These are phyloP conservation scores for Cryomyces minteri DNA, from an alignment of 495 filamentous ascomycete species.

Conservation along the genomic window DNA sequence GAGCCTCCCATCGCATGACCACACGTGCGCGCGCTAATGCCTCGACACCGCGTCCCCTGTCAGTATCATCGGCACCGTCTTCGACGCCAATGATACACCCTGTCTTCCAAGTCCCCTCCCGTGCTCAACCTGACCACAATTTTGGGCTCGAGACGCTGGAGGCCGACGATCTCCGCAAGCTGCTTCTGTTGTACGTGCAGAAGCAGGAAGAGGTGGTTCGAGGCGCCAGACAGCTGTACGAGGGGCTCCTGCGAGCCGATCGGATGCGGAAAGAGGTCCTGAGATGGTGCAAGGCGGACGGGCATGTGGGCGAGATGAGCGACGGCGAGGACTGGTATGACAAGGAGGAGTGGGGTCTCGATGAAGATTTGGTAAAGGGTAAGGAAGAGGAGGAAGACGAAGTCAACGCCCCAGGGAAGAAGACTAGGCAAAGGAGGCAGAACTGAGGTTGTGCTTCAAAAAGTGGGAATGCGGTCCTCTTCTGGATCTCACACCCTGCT, in stretches of 20 bases:
- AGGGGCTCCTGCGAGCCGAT: constrained; percentile 58
- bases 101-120: constrained; percentile 58
- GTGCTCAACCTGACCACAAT: constrained; percentile 54
- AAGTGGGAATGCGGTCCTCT: no score
- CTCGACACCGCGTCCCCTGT: constrained; percentile 4
- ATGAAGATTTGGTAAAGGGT: constrained; percentile 10
- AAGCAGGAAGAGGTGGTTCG: constrained; percentile 92
- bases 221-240: constrained; percentile 54
- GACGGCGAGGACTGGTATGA: constrained; percentile 18
- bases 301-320: constrained; percentile 35
- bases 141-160: constrained; percentile 62
- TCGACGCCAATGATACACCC: constrained; percentile 44
- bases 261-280: constrained; percentile 61
- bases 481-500: no score
- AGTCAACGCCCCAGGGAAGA: constrained; percentile 5
- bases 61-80: constrained; percentile 16
- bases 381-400: constrained; percentile 13
- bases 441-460: no score
- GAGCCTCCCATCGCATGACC: constrained; percentile 43
- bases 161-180: constrained; percentile 72
- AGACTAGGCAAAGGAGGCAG: constrained; percentile 4
- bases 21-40: constrained; percentile 48
- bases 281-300: constrained; percentile 80
- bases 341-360: constrained; percentile 8
- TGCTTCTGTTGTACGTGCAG: constrained; percentile 74